These are phyloP conservation scores for Bassia scoparia DNA, from an alignment of 148 eudicot genomes.

Conservation along the genomic window DNA sequence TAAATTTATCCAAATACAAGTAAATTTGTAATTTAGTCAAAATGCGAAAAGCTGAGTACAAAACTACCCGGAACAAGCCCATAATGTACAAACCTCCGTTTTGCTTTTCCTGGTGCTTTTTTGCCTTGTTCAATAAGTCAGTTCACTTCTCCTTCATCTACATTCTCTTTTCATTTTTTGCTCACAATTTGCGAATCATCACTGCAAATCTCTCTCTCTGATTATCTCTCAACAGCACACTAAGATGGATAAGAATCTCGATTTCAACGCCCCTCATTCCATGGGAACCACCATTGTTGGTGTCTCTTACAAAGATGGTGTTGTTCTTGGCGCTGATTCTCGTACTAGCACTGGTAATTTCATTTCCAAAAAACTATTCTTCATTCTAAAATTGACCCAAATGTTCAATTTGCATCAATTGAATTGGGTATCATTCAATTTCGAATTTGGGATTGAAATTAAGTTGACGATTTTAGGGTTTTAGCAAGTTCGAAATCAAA, in stretches of 20 bases:
- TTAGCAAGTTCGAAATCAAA: not conserved
- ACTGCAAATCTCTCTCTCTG: not conserved
- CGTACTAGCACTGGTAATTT: constrained; percentile 89
- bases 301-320: constrained; percentile 90
- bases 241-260: constrained; percentile 31
- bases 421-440: constrained; percentile 15
- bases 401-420: not conserved
- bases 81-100: too few species aligned
- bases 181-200: not conserved
- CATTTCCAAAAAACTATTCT: not conserved
- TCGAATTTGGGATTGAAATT: constrained; percentile 1
- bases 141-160: not conserved
- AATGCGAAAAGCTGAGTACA: too few species aligned
- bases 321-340: constrained; percentile 94
- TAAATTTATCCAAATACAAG: too few species aligned
- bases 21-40: too few species aligned
- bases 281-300: constrained; percentile 99
- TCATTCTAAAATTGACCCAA: not conserved
- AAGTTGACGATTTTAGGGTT: constrained; percentile 10
- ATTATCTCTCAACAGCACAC: not conserved
- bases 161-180: not conserved
- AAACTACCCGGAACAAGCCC: too few species aligned
- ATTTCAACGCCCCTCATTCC: constrained; percentile 56
- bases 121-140: constrained; percentile 22
- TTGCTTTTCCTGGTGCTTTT: not conserved